Conservation (phyloP, 345 rosid species). For the Gossypium arboreum region DNA sequence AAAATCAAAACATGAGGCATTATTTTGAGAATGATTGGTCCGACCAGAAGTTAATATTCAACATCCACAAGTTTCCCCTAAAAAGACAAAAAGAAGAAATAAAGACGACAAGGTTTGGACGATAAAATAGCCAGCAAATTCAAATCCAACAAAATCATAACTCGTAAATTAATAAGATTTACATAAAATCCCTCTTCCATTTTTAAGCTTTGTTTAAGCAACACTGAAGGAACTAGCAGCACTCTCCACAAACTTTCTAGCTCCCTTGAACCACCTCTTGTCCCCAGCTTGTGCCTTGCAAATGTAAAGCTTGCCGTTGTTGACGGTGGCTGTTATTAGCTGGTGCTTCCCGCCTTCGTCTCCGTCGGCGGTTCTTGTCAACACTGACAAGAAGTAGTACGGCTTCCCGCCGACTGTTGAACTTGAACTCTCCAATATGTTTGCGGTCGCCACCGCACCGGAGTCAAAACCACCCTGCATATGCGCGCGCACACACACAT, state of each 20-base stretch:
- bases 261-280: conserved; percentile 98
- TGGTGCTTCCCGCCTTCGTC: conserved; percentile 97
- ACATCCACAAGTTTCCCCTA: conserved; percentile 7
- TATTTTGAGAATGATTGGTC: too few relatives aligned
- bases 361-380: conserved; percentile 98
- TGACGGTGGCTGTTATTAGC: conserved; percentile 63
- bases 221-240: conserved; percentile 68
- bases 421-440: conserved; percentile 59
- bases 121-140: background rate
- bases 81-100: background rate
- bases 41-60: background rate
- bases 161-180: conserved; percentile 24
- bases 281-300: conserved; percentile 98
- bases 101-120: background rate
- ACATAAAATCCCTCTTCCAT: conserved; percentile 12
- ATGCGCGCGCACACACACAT: background rate
- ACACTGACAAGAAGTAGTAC: conserved; percentile 61
- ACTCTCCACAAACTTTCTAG: conserved; percentile 68
- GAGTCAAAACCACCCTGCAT: conserved; percentile 79
- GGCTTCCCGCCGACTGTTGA: conserved; percentile 39
- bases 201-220: conserved; percentile 37
- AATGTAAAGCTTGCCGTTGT: conserved; percentile 72
- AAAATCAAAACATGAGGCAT: too few relatives aligned
- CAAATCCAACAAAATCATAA: conserved; percentile 15
- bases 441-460: conserved; percentile 70